Evolutionary conservation across 2,329 filamentous ascomycete species (phyloP).

Genomic region (Ophiostoma sp.): DNA sequence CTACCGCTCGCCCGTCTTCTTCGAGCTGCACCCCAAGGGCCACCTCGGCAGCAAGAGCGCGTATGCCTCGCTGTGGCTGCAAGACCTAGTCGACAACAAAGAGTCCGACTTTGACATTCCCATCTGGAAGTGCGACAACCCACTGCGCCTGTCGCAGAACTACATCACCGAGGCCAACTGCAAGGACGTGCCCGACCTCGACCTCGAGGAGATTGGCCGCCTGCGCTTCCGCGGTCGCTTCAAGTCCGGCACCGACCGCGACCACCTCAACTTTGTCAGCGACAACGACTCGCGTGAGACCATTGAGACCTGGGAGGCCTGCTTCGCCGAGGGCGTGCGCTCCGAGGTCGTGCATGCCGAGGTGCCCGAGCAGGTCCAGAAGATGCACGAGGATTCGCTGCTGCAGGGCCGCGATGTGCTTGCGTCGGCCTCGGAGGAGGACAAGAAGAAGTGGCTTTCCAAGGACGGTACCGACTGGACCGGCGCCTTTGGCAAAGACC

Average conservation of each 20-base stretch:
- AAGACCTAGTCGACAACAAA: constrained; percentile 76
- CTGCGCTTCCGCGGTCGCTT: constrained; percentile 76
- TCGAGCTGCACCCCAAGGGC: constrained; percentile 70
- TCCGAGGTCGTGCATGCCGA: constrained; percentile 64
- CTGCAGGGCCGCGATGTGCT: constrained; percentile 76
- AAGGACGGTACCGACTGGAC: constrained; percentile 82
- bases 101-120: constrained; percentile 76
- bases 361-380: constrained; percentile 64
- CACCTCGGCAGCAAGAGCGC: constrained; percentile 65
- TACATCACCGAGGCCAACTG: constrained; percentile 81
- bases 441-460: constrained; percentile 71
- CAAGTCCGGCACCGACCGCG: constrained; percentile 83
- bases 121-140: constrained; percentile 77
- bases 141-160: constrained; percentile 76
- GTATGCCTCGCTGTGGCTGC: constrained; percentile 79
- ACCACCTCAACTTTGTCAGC: constrained; percentile 74
- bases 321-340: constrained; percentile 79
- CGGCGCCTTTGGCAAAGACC: constrained; percentile 66
- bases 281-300: constrained; percentile 90
- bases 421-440: constrained; percentile 63
- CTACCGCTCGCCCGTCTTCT: constrained; percentile 82
- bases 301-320: constrained; percentile 91
- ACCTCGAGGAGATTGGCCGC: constrained; percentile 74
- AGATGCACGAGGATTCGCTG: constrained; percentile 76
- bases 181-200: constrained; percentile 62